Conservation (phyloP, 23 red algal genomes). For the Chondrus crispus region DNA sequence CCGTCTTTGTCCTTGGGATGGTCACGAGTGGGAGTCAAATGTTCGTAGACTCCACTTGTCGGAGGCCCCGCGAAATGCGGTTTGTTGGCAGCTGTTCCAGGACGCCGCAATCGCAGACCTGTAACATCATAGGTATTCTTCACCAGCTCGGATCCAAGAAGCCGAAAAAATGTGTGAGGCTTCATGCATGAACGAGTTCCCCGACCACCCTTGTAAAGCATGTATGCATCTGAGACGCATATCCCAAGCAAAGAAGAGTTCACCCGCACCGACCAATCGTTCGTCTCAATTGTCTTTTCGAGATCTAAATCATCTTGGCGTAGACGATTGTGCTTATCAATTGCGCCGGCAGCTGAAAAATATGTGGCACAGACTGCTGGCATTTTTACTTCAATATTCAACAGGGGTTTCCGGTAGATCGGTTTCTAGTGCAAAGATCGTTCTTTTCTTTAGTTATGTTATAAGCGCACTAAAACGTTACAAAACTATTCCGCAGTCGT, state of each 20-base stretch:
- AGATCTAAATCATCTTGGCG: conserved; percentile 23
- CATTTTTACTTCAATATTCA: not conserved
- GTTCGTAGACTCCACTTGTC: no score
- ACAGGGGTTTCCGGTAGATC: no score
- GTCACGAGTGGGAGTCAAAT: no score
- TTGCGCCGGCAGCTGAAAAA: not conserved
- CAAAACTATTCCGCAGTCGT: no score
- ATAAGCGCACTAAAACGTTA: no score
- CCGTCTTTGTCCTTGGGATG: no score
- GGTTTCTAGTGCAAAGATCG: no score
- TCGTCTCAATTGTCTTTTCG: conserved; percentile 9
- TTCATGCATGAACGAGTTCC: not conserved
- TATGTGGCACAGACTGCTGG: not conserved
- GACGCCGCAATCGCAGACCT: no score
- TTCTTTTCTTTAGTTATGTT: no score
- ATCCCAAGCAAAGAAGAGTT: conserved; percentile 9
- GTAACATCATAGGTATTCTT: conserved; percentile 12
- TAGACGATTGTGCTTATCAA: conserved; percentile 31
- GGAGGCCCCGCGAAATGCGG: no score
- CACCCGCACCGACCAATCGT: not conserved
- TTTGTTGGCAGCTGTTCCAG: no score
- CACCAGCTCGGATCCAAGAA: not conserved
- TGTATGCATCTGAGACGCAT: not conserved
- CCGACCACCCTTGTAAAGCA: not conserved
- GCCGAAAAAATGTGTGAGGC: not conserved